These are phyloP conservation scores for Bruguiera hainesii DNA, from an alignment of 441 rosid species.

Conservation along the genomic window DNA sequence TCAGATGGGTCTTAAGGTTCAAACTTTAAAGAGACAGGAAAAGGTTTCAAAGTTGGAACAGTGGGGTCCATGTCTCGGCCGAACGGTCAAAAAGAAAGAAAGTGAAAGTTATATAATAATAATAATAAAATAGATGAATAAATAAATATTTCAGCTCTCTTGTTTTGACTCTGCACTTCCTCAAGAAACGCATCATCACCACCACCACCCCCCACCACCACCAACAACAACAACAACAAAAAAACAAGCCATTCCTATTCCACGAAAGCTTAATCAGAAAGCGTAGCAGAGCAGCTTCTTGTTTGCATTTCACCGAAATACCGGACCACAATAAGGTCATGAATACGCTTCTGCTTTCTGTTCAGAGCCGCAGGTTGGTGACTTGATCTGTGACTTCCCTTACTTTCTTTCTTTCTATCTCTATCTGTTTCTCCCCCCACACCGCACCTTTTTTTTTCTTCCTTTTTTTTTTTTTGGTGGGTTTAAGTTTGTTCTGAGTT, in stretches of 20 bases:
- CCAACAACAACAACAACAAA: not conserved
- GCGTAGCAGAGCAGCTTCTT: not conserved
- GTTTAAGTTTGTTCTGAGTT: not conserved
- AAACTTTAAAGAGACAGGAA: constrained; percentile 16
- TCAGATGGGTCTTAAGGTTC: no score
- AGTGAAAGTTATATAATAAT: constrained; percentile 8
- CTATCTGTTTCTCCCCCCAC: no score
- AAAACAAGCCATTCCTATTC: not conserved
- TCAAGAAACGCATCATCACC: constrained; percentile 7
- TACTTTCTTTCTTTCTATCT: not conserved
- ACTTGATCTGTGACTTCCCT: constrained; percentile 27
- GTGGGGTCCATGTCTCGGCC: constrained; percentile 27
- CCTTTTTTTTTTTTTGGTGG: not conserved
- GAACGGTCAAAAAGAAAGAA: constrained; percentile 57
- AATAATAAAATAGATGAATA: not conserved
- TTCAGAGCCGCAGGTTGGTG: not conserved
- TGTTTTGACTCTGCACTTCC: constrained; percentile 29
- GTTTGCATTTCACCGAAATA: not conserved
- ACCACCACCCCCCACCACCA: not conserved
- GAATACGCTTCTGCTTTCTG: constrained; percentile 12
- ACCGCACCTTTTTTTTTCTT: not conserved
- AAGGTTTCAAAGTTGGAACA: constrained; percentile 14
- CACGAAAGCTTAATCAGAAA: constrained; percentile 2
- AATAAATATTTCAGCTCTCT: constrained; percentile 38
- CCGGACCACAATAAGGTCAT: constrained; percentile 14